Conservation (phyloP, 129 eudicot species). For the Silybum marianum region DNA sequence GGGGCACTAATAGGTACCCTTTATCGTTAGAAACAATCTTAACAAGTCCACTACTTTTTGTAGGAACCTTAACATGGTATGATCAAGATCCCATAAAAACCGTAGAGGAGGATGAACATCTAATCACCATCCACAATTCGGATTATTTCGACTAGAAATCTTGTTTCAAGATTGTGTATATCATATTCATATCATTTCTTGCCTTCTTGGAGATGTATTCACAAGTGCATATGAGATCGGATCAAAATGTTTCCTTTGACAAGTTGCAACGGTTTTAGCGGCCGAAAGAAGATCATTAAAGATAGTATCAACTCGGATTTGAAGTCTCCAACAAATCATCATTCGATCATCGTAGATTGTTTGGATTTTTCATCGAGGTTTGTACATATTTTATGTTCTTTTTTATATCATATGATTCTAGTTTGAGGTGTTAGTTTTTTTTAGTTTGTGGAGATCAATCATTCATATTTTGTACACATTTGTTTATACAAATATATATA, state of each 20-base stretch:
- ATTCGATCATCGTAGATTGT: conserved; percentile 7
- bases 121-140: conserved; percentile 56
- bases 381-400: conserved; percentile 37
- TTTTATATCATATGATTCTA: conserved; percentile 12
- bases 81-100: conserved; percentile 54
- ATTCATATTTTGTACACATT: conserved; percentile 17
- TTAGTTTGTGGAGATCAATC: conserved; percentile 25
- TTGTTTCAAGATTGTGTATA: not conserved
- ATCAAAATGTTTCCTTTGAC: conserved; percentile 1
- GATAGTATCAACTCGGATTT: conserved; percentile 16
- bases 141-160: conserved; percentile 54
- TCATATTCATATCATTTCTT: not conserved
- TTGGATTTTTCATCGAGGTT: conserved; percentile 19
- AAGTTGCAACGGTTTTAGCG: conserved; percentile 15
- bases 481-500: conserved; percentile 8
- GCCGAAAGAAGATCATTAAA: conserved; percentile 15
- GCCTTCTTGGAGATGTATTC: conserved; percentile 11
- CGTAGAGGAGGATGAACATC: conserved; percentile 57
- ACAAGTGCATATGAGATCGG: conserved; percentile 3
- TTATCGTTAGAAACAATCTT: not conserved
- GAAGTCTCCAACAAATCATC: conserved; percentile 24
- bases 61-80: conserved; percentile 74
- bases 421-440: conserved; percentile 14
- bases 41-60: conserved; percentile 24
- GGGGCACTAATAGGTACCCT: not conserved